Evolutionary conservation across 257 asterid genomes (phyloP), one percentile per base, ranked within the genome.

Genomic region (Gentiana macrophylla): DNA sequence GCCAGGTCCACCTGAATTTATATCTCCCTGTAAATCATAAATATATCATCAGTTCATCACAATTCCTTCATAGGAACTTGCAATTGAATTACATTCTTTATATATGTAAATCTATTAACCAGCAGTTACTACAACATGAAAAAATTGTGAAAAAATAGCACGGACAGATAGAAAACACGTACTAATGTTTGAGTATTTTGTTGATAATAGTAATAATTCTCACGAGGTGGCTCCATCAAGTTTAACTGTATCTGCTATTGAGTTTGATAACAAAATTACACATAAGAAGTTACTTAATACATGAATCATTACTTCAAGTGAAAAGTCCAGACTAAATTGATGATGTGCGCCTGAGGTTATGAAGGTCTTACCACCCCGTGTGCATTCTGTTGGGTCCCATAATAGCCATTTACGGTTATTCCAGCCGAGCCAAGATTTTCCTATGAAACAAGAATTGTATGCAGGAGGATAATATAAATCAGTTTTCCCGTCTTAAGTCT

Each of bases 141-240:
- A 1, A 55, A 49, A n/a, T 44, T 1, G 59, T 24, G 43, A 49
- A 1, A 60, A 15, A 52, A 65, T 0, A 10, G 49, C 37, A n/a
- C 5, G 12, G 45, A 60, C 43, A 67, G 37, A 34, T 53, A 54
- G 13, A 41, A 32, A 60, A 41, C 59, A 65, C 80, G 9, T 80
- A 91, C 98, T 95, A 87, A 76, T 61, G 94, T 93, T 61, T 72
- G 95, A 82, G 87, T 83, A 45, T 73, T 68, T 66, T 62, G 94
- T 67, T 83, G 94, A 73, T 83, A 62, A 35, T 82, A 92, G 71
- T 80, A 84, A 72, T 83, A 88, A 62, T 80, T 79, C 56, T 87
- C 97, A 50, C 81, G 84, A 32, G 97, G 97, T 37, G 92, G 94
- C 78, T 91, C 98, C 98, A 87, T 91, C 83, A 91, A 72, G 72